A percentile compares a stretch with the other conserved stretches of the same genome.
phyloP scores from a whole-genome alignment of 1,284 basidiomycete genomes.

The Cryptococcus sp. region DNA sequence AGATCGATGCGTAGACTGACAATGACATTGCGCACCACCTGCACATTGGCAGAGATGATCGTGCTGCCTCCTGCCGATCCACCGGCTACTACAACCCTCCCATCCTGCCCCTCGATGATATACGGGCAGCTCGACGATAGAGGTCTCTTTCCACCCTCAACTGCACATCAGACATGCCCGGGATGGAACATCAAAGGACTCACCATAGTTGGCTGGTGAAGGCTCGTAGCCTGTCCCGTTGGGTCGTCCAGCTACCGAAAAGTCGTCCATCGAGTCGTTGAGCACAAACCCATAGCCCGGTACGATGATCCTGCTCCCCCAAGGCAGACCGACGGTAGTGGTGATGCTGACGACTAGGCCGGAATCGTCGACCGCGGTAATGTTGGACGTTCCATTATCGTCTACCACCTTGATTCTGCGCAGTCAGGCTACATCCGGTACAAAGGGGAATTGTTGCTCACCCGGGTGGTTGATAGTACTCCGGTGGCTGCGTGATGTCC shows the following conservation, averaged over 20 bases:
- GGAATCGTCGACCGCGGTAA: slow-evolving; percentile 29
- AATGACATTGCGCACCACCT: slow-evolving; percentile 30
- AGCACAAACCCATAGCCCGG: slow-evolving; percentile 33
- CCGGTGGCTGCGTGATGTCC: slow-evolving; percentile 4
- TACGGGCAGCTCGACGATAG: slow-evolving; percentile 33
- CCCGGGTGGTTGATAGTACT: slow-evolving; percentile 24
- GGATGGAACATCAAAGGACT: neutral
- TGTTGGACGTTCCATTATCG: slow-evolving; percentile 35
- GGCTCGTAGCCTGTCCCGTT: slow-evolving; percentile 38
- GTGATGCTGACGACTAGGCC: slow-evolving; percentile 34
- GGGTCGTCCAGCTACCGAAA: slow-evolving; percentile 28
- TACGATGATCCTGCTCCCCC: slow-evolving; percentile 37
- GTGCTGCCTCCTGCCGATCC: slow-evolving; percentile 35
- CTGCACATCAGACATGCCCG: slow-evolving; percentile 4
- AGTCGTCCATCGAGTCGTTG: slow-evolving; percentile 42
- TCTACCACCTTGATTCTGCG: slow-evolving; percentile 22
- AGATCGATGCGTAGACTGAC: slow-evolving; percentile 10
- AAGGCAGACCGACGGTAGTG: slow-evolving; percentile 34
- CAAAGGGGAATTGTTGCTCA: slow-evolving; percentile 8
- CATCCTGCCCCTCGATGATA: slow-evolving; percentile 21
- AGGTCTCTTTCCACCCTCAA: slow-evolving; percentile 29
- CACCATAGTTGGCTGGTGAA: slow-evolving; percentile 25
- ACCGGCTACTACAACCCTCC: slow-evolving; percentile 18
- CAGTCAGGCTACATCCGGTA: neutral
- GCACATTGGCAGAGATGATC: slow-evolving; percentile 35